phyloP scores from a whole-genome alignment of 306 rosid genomes.

The Glycine latifolia region DNA sequence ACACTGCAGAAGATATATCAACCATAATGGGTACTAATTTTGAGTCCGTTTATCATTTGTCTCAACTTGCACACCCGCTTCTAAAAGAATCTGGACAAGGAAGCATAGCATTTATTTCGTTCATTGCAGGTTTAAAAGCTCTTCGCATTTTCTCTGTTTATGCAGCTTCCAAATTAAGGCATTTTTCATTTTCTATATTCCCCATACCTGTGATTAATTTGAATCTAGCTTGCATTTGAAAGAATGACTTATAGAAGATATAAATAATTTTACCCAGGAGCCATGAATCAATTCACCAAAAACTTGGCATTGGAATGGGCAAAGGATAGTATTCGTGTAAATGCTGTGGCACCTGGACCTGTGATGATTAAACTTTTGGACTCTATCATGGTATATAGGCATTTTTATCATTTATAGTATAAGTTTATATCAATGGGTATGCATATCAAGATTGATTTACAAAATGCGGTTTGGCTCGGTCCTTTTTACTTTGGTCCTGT shows the following conservation, averaged over 20 bases:
- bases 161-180: constrained; percentile 71
- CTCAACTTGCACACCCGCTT: constrained; percentile 47
- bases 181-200: not conserved
- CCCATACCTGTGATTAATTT: no score
- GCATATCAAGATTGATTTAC: no score
- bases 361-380: constrained; percentile 30
- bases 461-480: no score
- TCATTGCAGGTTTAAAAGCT: constrained; percentile 37
- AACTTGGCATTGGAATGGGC: constrained; percentile 73
- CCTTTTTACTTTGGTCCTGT: no score
- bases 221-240: not conserved
- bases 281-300: constrained; percentile 58
- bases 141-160: constrained; percentile 48
- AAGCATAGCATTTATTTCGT: constrained; percentile 32
- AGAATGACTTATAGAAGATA: no score
- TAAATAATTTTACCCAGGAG: constrained; percentile 45
- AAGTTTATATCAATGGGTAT: no score
- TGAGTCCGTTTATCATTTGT: constrained; percentile 33
- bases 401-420: not conserved
- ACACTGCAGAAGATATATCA: constrained; percentile 27
- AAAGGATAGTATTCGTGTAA: not conserved
- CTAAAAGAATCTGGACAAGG: constrained; percentile 39
- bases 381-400: constrained; percentile 1
- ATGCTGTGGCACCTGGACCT: constrained; percentile 38
- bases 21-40: constrained; percentile 35